Evolutionary conservation across 2,329 filamentous ascomycete species (phyloP).

Genomic region (Coniella lustricola): DNA sequence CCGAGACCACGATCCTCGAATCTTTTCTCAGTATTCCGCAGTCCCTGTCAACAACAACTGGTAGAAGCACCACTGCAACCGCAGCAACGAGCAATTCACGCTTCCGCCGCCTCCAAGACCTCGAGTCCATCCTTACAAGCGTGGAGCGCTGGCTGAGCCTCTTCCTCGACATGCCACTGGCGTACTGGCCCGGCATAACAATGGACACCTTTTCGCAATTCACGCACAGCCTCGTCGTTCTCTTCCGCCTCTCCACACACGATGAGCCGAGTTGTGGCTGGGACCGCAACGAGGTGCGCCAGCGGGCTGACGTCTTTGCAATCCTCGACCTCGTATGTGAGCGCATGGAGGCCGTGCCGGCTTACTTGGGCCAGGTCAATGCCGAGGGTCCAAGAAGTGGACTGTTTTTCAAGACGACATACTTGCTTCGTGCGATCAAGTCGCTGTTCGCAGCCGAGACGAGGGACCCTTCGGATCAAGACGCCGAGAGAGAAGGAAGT

Average conservation of each 20-base stretch:
- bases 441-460: constrained; percentile 19
- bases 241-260: constrained; percentile 21
- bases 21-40: constrained; percentile 10
- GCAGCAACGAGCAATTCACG: constrained; percentile 3
- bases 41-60: background rate
- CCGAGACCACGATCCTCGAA: constrained; percentile 20
- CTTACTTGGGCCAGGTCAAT: constrained; percentile 16
- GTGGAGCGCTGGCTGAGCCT: constrained; percentile 17
- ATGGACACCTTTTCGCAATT: constrained; percentile 21
- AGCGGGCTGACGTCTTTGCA: constrained; percentile 19
- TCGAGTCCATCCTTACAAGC: constrained; percentile 17
- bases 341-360: constrained; percentile 12
- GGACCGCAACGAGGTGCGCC: constrained; percentile 19
- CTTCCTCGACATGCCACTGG: constrained; percentile 15
- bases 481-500: background rate
- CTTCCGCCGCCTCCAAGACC: constrained; percentile 19
- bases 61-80: too few relatives aligned
- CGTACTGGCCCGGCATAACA: constrained; percentile 18
- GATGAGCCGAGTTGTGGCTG: constrained; percentile 18
- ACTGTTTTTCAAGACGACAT: constrained; percentile 20
- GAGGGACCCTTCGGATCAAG: background rate
- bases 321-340: constrained; percentile 18
- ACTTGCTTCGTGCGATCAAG: constrained; percentile 19
- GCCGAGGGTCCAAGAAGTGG: constrained; percentile 17
- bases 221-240: constrained; percentile 20